A percentile compares a stretch with the other conserved stretches of the same genome.
Conservation (phyloP, 345 rosid genomes). For the Bruguiera gymnorhiza region DNA sequence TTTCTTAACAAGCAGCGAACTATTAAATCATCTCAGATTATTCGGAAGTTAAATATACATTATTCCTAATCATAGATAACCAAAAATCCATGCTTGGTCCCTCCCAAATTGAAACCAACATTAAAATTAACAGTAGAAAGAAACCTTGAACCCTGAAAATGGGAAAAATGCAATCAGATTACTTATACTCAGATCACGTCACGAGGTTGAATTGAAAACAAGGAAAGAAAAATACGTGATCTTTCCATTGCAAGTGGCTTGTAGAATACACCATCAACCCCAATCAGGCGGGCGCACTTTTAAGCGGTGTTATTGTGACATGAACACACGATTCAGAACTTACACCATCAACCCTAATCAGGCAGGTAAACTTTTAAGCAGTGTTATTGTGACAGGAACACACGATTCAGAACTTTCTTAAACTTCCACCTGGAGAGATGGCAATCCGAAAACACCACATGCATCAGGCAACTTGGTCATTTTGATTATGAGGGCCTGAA, state of each 20-base stretch:
- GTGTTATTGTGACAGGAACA: too few species aligned
- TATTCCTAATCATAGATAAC: too few species aligned
- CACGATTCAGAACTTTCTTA: not conserved
- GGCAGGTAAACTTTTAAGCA: not conserved
- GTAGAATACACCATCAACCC: not conserved
- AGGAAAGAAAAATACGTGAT: not conserved
- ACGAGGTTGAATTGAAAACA: not conserved
- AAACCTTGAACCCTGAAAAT: not conserved
- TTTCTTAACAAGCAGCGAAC: too few species aligned
- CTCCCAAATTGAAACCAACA: not conserved
- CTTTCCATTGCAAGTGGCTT: too few species aligned
- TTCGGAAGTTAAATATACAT: too few species aligned
- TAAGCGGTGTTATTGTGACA: too few species aligned
- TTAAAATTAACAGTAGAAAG: not conserved
- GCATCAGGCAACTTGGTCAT: not conserved
- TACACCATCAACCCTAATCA: not conserved
- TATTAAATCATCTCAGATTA: too few species aligned
- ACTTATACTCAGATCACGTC: too few species aligned
- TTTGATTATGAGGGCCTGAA: constrained; percentile 17
- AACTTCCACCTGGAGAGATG: not conserved
- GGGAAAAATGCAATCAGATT: not conserved
- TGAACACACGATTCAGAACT: too few species aligned
- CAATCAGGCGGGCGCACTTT: not conserved
- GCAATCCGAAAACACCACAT: not conserved
- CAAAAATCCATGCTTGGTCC: too few species aligned